A percentile compares a stretch with the other conserved stretches of the same genome.
Evolutionary conservation across 352 stramenopile species (phyloP).

Genomic region (Peronospora farinosa): DNA sequence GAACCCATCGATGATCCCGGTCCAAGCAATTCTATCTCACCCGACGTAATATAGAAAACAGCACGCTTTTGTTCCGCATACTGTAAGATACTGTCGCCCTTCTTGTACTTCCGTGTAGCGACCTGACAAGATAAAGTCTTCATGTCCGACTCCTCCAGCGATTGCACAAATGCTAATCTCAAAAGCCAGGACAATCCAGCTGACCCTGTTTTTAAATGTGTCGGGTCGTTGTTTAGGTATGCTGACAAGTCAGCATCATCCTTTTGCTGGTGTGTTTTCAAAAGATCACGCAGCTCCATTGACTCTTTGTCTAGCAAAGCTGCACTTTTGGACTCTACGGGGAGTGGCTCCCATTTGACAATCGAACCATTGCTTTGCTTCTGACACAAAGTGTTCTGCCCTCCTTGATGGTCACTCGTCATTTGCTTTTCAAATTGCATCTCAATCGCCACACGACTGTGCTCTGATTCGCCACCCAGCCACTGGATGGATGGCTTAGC

Average conservation of each 20-base stretch:
- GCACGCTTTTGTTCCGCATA: conserved; percentile 42
- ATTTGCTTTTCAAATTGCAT: conserved; percentile 27
- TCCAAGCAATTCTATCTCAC: conserved; percentile 38
- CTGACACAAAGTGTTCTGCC: neutral
- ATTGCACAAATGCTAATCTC: conserved; percentile 18
- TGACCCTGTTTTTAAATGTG: neutral
- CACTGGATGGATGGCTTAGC: conserved; percentile 52
- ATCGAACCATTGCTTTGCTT: conserved; percentile 5
- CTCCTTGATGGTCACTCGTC: conserved; percentile 3
- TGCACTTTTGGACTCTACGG: conserved; percentile 29
- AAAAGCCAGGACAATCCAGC: conserved; percentile 18
- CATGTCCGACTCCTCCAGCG: conserved; percentile 9
- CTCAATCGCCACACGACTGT: conserved; percentile 20
- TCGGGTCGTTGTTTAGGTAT: conserved; percentile 44
- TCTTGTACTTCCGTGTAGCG: conserved; percentile 19
- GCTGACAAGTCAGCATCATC: conserved; percentile 18
- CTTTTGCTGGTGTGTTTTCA: conserved; percentile 27
- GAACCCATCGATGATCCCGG: conserved; percentile 39
- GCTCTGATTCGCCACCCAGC: conserved; percentile 15
- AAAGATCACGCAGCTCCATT: conserved; percentile 26
- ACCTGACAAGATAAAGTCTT: conserved; percentile 9
- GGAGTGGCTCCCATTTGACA: conserved; percentile 22
- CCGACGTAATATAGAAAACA: conserved; percentile 43
- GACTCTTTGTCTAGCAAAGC: conserved; percentile 50
- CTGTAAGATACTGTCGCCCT: conserved; percentile 31